phyloP scores from a whole-genome alignment of 2,329 filamentous ascomycete species.

The Ceratocystis papillata region DNA sequence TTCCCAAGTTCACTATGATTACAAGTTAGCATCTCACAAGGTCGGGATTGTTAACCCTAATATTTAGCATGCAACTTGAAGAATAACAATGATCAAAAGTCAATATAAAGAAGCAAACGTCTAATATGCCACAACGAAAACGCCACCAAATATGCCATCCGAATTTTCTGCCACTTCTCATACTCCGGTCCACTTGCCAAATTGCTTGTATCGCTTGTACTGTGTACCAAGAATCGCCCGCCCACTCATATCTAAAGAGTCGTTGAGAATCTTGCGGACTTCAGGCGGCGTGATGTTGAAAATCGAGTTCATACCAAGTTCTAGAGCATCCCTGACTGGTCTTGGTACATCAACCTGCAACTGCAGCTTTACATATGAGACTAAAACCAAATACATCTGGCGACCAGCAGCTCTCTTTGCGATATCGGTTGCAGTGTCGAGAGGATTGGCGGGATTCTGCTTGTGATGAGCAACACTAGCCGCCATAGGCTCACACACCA shows the following conservation, averaged over 20 bases:
- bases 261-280: constrained; percentile 46
- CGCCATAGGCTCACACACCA: constrained; percentile 49
- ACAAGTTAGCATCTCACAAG: too few species aligned
- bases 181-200: constrained; percentile 54
- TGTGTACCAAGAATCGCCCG: constrained; percentile 48
- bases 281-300: constrained; percentile 48
- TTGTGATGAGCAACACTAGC: constrained; percentile 36
- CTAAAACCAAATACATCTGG: constrained; percentile 51
- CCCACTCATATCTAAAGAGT: constrained; percentile 49
- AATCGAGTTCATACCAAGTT: constrained; percentile 48
- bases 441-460: constrained; percentile 30
- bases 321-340: constrained; percentile 44
- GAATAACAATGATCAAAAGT: not conserved
- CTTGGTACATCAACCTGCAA: constrained; percentile 44
- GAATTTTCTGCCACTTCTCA: constrained; percentile 29
- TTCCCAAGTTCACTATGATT: too few species aligned
- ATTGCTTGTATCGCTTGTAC: constrained; percentile 49
- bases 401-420: constrained; percentile 51
- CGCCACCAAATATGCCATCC: not conserved
- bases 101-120: constrained; percentile 2
- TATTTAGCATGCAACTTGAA: too few species aligned
- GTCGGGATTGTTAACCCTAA: too few species aligned
- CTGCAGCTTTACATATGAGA: constrained; percentile 51
- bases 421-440: constrained; percentile 50
- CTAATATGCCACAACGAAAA: not conserved